Evolutionary conservation across 208 protist genomes (phyloP).

Genomic region (Strigomonas galati): DNA sequence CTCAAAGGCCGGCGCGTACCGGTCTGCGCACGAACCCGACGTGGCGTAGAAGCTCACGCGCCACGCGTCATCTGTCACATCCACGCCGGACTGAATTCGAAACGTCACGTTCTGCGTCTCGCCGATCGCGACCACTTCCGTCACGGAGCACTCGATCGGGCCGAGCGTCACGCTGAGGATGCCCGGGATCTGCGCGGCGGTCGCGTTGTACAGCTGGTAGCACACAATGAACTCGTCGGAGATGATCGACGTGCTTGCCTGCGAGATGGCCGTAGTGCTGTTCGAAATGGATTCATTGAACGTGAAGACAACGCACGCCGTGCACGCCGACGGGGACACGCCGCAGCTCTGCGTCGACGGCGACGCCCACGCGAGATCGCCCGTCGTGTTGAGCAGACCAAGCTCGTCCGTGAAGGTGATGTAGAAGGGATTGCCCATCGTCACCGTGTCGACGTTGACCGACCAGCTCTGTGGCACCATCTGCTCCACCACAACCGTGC

Average conservation of each 20-base stretch:
- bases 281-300: conserved; percentile 34
- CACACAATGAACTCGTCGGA: conserved; percentile 70
- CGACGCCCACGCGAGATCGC: conserved; percentile 65
- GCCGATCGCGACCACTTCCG: conserved; percentile 54
- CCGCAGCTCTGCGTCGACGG: conserved; percentile 58
- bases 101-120: conserved; percentile 65
- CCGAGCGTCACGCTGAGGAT: conserved; percentile 41
- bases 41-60: conserved; percentile 76
- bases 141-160: conserved; percentile 60
- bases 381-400: conserved; percentile 30
- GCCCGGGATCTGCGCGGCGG: conserved; percentile 48
- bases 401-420: conserved; percentile 51
- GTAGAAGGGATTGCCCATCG: conserved; percentile 48
- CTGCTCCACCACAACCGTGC: conserved; percentile 44
- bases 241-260: conserved; percentile 27
- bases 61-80: conserved; percentile 63
- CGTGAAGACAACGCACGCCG: conserved; percentile 52
- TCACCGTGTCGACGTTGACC: conserved; percentile 21
- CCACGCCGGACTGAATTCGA: conserved; percentile 34
- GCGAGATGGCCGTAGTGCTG: conserved; percentile 36
- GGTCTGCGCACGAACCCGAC: conserved; percentile 35
- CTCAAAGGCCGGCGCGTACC: conserved; percentile 60
- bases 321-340: conserved; percentile 39
- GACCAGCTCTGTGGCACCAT: conserved; percentile 44
- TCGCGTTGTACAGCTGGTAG: conserved; percentile 65